Conservation (phyloP, 2,329 filamentous ascomycete genomes). For the Stemphylium vesicarium region DNA sequence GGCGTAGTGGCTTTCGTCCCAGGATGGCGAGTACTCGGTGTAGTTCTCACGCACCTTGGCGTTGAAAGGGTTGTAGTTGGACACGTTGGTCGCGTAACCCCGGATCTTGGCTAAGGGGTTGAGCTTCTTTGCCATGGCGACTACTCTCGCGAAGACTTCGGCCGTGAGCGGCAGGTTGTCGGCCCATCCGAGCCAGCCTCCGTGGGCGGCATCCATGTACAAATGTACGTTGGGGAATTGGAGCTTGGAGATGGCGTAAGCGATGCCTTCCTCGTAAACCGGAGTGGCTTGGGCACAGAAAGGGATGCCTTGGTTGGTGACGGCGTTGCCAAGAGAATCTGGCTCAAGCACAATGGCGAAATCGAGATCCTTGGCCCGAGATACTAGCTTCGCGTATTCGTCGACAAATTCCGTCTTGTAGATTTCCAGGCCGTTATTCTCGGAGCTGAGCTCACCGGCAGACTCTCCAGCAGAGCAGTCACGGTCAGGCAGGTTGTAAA, state of each 20-base stretch:
- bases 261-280: conserved; percentile 38
- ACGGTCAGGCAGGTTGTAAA: conserved; percentile 94
- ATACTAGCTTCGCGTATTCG: conserved; percentile 32
- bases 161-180: conserved; percentile 38
- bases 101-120: conserved; percentile 32
- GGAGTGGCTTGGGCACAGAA: conserved; percentile 32
- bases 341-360: conserved; percentile 41
- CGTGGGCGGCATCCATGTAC: conserved; percentile 41
- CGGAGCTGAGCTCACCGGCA: conserved; percentile 78
- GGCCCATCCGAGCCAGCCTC: conserved; percentile 40
- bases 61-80: conserved; percentile 37
- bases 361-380: conserved; percentile 32
- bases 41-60: conserved; percentile 34
- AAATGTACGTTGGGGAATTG: conserved; percentile 37
- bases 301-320: conserved; percentile 35
- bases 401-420: conserved; percentile 42
- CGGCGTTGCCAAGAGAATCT: conserved; percentile 35
- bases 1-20: conserved; percentile 37
- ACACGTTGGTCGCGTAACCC: conserved; percentile 36
- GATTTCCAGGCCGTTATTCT: conserved; percentile 43
- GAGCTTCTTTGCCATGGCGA: conserved; percentile 31
- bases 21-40: conserved; percentile 31
- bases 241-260: conserved; percentile 37
- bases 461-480: conserved; percentile 83
- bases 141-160: conserved; percentile 31